Evolutionary conservation across 2,329 filamentous ascomycete genomes (phyloP), one percentile per base, ranked within the genome.

Genomic region (Diaporthe velutina): DNA sequence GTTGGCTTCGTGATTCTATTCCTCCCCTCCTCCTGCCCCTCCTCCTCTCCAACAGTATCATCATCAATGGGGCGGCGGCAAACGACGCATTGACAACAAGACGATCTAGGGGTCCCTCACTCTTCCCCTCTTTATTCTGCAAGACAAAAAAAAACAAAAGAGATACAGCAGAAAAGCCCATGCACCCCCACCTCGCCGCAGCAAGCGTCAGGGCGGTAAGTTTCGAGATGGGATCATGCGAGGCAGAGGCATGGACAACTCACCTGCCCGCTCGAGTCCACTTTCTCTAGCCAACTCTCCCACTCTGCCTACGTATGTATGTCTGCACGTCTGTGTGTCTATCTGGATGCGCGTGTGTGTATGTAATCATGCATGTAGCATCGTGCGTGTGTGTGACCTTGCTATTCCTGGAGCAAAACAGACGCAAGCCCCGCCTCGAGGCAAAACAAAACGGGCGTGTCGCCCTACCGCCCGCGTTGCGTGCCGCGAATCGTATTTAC

Each of bases 161-260:
- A 30, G 30, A 35, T 7, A 35, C 12, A 8, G 9, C 40, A 28
- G 25, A 52, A 13, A 30, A 15, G 12, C 9, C 25, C 17, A 60
- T 15, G 55, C 28, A 42, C 50, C 33, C 13, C 42, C 13, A 35
- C 61, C 42, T 22, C 42, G 8, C 42, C 61, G 40, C 17, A n/a
- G n/a, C n/a, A n/a, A 38, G 35, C 33, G 19, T 35, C 33, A 22
- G 58, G 61, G 61, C 42, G 61, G 42, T 52, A 50, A 67, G 61
- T 67, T 67, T 67, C 45, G 22, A 52, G 30, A 52, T 52, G 61
- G 61, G 61, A 67, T 67, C 61, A 67, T 67, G 61, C 45, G 30
- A 67, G 33, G 61, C 28, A 8, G 6, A 17, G 19, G 42, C 61
- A 52, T 50, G 61, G 61, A 67, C 61, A 67, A 52, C 61, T 67